Evolutionary conservation across 805 yeast genomes (phyloP).

Genomic region (Vanderwaltozyma tropicalis): DNA sequence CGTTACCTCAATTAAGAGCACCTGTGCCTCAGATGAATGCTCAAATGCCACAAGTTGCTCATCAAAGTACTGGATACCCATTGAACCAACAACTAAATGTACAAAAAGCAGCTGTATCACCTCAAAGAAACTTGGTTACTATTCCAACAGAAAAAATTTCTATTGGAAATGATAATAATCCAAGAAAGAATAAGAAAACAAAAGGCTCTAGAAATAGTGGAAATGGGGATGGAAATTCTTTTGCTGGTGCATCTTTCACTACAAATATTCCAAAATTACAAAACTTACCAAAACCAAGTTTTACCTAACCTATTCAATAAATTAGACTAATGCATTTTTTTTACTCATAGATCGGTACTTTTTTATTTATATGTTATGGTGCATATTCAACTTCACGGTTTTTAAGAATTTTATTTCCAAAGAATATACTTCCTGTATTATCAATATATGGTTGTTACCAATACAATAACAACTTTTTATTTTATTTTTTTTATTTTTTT

Average conservation of each 20-base stretch:
- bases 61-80: too few relatives aligned
- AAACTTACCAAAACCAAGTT: constrained; percentile 29
- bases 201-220: background rate
- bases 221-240: constrained; percentile 6
- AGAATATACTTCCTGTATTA: too few relatives aligned
- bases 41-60: background rate
- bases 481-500: too few relatives aligned
- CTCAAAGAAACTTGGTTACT: background rate
- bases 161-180: background rate
- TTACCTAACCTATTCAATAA: constrained; percentile 8
- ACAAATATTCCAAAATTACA: constrained; percentile 24
- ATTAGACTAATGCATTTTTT: too few relatives aligned
- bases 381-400: too few relatives aligned
- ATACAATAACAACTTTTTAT: too few relatives aligned
- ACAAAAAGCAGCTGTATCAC: background rate
- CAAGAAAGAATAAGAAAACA: background rate
- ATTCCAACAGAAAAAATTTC: background rate
- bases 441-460: background rate
- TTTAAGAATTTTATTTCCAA: too few relatives aligned
- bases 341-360: background rate
- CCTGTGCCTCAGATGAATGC: background rate
- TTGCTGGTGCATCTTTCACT: constrained; percentile 30
- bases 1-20: too few relatives aligned
- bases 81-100: background rate
- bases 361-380: too few relatives aligned